Conservation (phyloP, 495 filamentous ascomycete species). For the Echria macrotheca region DNA sequence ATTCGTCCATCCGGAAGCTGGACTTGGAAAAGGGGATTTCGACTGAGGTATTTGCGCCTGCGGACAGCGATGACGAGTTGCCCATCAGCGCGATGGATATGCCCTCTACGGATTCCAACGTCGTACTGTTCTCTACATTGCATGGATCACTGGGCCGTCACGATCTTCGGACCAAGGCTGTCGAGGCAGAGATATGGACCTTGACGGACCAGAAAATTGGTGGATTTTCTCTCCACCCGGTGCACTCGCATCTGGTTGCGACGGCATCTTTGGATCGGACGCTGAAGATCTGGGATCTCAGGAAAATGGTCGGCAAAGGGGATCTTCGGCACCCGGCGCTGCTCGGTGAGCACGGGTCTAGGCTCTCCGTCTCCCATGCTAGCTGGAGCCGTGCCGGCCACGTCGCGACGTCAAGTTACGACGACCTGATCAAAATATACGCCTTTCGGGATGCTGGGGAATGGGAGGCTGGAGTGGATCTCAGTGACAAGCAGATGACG, state of each 20-base stretch:
- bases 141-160: conserved; percentile 72
- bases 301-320: conserved; percentile 62
- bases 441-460: conserved; percentile 58
- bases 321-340: conserved; percentile 52
- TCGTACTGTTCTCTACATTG: conserved; percentile 82
- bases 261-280: conserved; percentile 88
- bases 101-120: conserved; percentile 60
- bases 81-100: conserved; percentile 81
- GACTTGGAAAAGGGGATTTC: conserved; percentile 76
- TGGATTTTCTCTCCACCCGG: conserved; percentile 78
- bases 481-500: conserved; percentile 57
- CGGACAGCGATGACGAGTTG: conserved; percentile 60
- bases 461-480: conserved; percentile 58
- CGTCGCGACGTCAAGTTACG: conserved; percentile 87
- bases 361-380: conserved; percentile 84
- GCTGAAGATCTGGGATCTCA: conserved; percentile 86
- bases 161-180: conserved; percentile 59
- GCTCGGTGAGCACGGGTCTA: conserved; percentile 73
- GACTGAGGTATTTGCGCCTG: conserved; percentile 71
- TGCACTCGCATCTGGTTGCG: conserved; percentile 72
- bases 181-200: conserved; percentile 60
- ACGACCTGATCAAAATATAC: conserved; percentile 92
- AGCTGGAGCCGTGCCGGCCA: conserved; percentile 78
- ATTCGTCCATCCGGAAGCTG: conserved; percentile 83
- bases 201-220: conserved; percentile 93